A percentile compares a stretch with the other conserved stretches of the same genome.
Conservation (phyloP, 495 filamentous ascomycete species). For the Viridothelium virens region DNA sequence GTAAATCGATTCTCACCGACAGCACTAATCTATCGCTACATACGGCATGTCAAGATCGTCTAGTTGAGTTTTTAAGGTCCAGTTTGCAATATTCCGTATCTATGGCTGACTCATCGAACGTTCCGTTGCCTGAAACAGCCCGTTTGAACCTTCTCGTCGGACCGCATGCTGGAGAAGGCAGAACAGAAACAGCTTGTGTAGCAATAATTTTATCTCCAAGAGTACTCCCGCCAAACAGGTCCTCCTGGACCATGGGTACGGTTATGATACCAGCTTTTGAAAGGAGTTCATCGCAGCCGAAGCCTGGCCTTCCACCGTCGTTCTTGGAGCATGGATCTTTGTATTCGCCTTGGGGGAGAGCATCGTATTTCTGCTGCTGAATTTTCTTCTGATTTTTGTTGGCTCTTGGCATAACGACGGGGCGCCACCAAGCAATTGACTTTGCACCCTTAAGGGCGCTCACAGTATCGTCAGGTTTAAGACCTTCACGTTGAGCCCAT, state of each 20-base stretch:
- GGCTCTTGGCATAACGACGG: neutral
- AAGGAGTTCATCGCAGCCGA: conserved; percentile 1
- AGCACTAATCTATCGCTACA: neutral
- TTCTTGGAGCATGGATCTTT: neutral
- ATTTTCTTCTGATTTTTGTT: neutral
- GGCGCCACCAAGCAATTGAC: neutral
- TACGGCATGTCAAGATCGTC: neutral
- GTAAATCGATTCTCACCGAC: neutral
- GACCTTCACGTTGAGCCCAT: neutral
- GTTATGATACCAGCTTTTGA: neutral
- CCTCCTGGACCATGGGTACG: neutral
- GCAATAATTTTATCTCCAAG: neutral
- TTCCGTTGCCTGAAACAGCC: neutral
- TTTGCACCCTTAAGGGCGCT: neutral
- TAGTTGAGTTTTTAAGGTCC: neutral
- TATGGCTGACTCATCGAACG: neutral
- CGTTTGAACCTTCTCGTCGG: neutral
- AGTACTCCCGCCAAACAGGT: neutral
- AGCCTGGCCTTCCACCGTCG: neutral
- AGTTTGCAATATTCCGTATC: neutral
- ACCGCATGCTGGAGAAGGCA: neutral
- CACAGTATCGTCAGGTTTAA: neutral
- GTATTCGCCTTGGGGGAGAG: neutral
- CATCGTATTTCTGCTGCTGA: neutral
- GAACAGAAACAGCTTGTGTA: neutral